phyloP scores from a whole-genome alignment of 2,329 filamentous ascomycete genomes.

The Botrytis fabae region DNA sequence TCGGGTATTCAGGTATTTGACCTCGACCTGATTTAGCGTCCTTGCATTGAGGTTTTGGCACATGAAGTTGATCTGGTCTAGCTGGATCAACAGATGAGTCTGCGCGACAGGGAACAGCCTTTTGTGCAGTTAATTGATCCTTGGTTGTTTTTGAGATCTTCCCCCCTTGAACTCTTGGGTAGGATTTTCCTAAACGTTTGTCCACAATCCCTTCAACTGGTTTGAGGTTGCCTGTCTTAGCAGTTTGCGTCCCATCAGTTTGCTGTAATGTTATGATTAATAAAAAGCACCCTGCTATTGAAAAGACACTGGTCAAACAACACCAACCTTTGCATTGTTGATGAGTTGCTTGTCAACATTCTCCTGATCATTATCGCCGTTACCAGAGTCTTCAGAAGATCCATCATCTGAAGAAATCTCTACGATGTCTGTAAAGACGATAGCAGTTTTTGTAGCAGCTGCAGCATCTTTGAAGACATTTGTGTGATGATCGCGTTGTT shows the following conservation, averaged over 20 bases:
- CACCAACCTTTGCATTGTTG: not conserved
- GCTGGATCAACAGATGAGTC: no score
- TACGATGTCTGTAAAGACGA: not conserved
- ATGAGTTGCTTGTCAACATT: not conserved
- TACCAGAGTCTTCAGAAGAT: not conserved
- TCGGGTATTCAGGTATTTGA: not conserved
- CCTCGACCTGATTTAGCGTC: not conserved
- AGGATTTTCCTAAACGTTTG: not conserved
- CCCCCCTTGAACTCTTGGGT: slow-evolving; percentile 3
- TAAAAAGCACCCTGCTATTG: not conserved
- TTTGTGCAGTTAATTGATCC: not conserved
- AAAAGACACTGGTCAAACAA: not conserved
- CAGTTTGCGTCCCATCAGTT: not conserved
- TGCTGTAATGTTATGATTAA: not conserved
- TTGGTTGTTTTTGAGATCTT: not conserved
- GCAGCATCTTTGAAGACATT: not conserved
- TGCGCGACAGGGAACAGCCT: not conserved
- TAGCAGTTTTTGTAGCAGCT: not conserved
- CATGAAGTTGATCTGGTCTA: not conserved
- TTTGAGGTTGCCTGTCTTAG: not conserved
- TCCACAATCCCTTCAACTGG: not conserved
- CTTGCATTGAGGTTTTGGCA: not conserved
- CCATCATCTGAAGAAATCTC: slow-evolving; percentile 11
- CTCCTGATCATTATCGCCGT: not conserved
- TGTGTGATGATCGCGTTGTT: not conserved